Evolutionary conservation across 2,329 filamentous ascomycete genomes (phyloP), one percentile per base, ranked within the genome.

Genomic region (Aspergillus niger): DNA sequence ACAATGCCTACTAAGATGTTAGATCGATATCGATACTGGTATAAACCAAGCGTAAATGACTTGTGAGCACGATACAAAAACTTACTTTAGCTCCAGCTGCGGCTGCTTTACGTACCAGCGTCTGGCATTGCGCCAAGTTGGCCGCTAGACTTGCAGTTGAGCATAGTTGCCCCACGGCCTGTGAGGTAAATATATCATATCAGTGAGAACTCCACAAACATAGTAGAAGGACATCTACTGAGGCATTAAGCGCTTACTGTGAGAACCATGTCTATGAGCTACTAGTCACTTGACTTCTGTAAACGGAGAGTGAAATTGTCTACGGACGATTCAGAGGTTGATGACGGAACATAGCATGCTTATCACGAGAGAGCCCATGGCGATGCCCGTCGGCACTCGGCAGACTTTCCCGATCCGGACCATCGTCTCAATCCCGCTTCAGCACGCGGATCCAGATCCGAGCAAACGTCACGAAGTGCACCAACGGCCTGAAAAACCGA

Each of bases 161-260:
- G 79, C 92, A 93, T 77, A 97, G 86, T 78, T 97, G 94, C 36
- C 92, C 93, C 49, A 97, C 83, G 66, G 92, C 92, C 92, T 96
- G 70, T 55, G 26, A 30, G 28, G 1, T 30, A 24, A 28, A 51
- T 43, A 41, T 55, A 26, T 36, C 32, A 36, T 52, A 53, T 59
- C 26, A 49, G 44, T 63, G 54, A 61, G 56, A 52, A 28, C 57
- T 68, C 43, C 66, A 53, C 17, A 43, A 38, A 22, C 26, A 8
- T 47, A n/a, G 30, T 13, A 11, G 28, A 28, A 20, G 8, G 4
- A 7, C 8, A 17, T 20, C 5, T 44, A 17, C 11, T 36, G n/a
- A 8, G 13, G 17, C 11, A 54, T 48, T 39, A 28, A 36, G 8
- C 8, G n/a, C 53, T 20, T 55, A 55, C 53, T 55, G 53, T 39